A percentile compares a stretch with the other conserved stretches of the same genome.
Conservation (phyloP, 768 basidiomycete species). For the Hygrocybe punicea region DNA sequence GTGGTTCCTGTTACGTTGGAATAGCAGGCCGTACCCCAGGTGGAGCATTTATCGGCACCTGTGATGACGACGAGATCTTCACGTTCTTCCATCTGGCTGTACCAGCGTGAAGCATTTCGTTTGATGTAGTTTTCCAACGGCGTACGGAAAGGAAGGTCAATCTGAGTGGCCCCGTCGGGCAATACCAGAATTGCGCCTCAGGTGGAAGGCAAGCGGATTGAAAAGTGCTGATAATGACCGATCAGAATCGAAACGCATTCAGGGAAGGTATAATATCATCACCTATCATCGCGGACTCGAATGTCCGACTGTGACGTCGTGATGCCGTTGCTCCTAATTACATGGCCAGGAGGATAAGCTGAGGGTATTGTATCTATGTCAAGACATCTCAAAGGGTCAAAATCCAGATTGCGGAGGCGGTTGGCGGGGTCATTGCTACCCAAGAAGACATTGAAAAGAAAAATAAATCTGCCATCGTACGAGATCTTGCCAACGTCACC, state of each 20-base stretch:
- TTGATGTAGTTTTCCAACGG: not conserved
- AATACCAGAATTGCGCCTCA: slow-evolving; percentile 1
- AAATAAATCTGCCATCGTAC: slow-evolving; percentile 25
- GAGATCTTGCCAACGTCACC: slow-evolving; percentile 36
- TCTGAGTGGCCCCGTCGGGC: slow-evolving; percentile 14
- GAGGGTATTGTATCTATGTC: too few relatives aligned
- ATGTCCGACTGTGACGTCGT: not conserved
- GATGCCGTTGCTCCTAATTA: not conserved
- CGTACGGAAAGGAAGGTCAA: slow-evolving; percentile 10
- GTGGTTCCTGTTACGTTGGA: not conserved
- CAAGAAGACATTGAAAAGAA: slow-evolving; percentile 31
- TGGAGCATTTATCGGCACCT: slow-evolving; percentile 19
- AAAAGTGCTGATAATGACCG: not conserved
- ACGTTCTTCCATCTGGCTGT: slow-evolving; percentile 4
- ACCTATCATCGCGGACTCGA: not conserved
- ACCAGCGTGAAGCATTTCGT: not conserved
- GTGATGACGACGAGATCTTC: slow-evolving; percentile 21
- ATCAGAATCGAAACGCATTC: slow-evolving; percentile 1
- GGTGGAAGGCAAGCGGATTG: not conserved
- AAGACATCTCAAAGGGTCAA: not conserved
- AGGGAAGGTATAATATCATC: not conserved
- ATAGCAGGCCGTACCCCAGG: slow-evolving; percentile 10
- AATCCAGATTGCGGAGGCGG: not conserved
- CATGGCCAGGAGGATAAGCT: slow-evolving; percentile 1
- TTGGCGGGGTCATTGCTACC: slow-evolving; percentile 16